These are phyloP conservation scores for Talaromyces sp. DNA, from an alignment of 2,329 filamentous ascomycete genomes.

Conservation along the genomic window DNA sequence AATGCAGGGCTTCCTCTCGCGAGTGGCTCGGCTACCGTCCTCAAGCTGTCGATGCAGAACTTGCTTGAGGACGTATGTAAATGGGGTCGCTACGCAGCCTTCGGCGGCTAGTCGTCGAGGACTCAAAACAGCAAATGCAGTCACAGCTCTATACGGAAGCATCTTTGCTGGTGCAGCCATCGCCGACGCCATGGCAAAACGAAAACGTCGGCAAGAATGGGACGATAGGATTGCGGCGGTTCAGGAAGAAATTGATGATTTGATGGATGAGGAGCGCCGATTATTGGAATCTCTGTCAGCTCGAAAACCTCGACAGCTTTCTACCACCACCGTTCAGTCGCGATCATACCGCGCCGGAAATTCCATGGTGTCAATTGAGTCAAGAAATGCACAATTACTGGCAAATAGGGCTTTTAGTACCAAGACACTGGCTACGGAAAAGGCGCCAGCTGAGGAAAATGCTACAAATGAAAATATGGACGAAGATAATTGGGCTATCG, in stretches of 20 bases:
- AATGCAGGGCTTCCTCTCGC: constrained; percentile 47
- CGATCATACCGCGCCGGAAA: constrained; percentile 6
- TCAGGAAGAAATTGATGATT: constrained; percentile 40
- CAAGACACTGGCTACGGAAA: neutral
- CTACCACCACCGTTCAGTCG: neutral
- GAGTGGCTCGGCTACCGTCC: constrained; percentile 34
- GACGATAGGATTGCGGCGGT: constrained; percentile 43
- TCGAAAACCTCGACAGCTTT: neutral
- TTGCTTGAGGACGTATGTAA: constrained; percentile 37
- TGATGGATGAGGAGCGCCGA: constrained; percentile 39
- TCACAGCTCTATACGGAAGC: constrained; percentile 44
- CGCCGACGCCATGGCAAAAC: constrained; percentile 40
- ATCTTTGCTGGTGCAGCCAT: constrained; percentile 43
- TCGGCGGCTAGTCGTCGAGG: constrained; percentile 33
- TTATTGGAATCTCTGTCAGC: constrained; percentile 31
- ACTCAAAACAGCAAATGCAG: constrained; percentile 41
- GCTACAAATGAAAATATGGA: neutral
- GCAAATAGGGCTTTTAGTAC: constrained; percentile 26
- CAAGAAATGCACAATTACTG: constrained; percentile 4
- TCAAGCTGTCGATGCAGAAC: constrained; percentile 43
- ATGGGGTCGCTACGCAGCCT: constrained; percentile 33
- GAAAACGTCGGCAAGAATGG: constrained; percentile 39
- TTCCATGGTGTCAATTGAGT: neutral
- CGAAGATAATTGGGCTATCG: neutral
- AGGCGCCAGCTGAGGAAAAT: neutral